phyloP scores from a whole-genome alignment of 2,329 filamentous ascomycete species.

The Iodosphaeria phyllophila region DNA sequence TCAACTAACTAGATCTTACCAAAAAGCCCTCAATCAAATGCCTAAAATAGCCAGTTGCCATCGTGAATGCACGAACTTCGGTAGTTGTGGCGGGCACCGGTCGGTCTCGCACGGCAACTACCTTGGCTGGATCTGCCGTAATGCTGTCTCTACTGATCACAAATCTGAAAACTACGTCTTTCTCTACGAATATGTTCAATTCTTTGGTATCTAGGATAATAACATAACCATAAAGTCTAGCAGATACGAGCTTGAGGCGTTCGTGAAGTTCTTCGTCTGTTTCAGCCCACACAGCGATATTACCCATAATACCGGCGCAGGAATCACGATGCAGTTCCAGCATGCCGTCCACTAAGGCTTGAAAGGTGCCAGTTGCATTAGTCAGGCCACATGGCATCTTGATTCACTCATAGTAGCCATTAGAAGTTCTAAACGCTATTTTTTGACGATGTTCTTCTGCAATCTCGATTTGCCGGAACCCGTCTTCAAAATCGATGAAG shows the following conservation, averaged over 20 bases:
- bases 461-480: too few relatives aligned
- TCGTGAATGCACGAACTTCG: background rate
- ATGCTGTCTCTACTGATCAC: background rate
- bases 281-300: background rate
- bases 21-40: background rate
- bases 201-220: background rate
- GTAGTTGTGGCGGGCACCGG: background rate
- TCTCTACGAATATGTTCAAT: background rate
- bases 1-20: background rate
- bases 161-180: background rate
- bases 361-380: too few relatives aligned
- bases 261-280: background rate
- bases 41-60: background rate
- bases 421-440: too few relatives aligned
- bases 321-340: too few relatives aligned
- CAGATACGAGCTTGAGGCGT: background rate
- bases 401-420: too few relatives aligned
- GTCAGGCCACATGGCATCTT: too few relatives aligned
- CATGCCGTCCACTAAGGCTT: too few relatives aligned
- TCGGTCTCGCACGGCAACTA: background rate
- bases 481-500: too few relatives aligned
- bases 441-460: too few relatives aligned
- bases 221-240: background rate
- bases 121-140: background rate
- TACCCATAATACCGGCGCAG: too few relatives aligned